phyloP scores from a whole-genome alignment of 2,329 filamentous ascomycete species.

The Beauveria asiatica region DNA sequence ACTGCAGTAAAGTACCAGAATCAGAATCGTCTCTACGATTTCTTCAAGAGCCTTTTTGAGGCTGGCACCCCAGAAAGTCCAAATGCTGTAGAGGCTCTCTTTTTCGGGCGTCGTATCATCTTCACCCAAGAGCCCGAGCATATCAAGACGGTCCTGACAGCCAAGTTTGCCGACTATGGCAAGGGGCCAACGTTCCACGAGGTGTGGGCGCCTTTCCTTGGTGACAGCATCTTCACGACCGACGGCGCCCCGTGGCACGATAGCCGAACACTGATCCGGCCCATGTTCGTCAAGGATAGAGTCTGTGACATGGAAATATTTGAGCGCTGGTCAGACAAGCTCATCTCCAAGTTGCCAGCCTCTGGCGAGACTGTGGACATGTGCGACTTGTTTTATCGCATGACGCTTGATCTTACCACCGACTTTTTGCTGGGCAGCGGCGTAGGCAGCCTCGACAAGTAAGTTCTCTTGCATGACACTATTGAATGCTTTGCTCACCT shows the following conservation, averaged over 20 bases:
- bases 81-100: slow-evolving; percentile 28
- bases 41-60: slow-evolving; percentile 22
- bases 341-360: slow-evolving; percentile 50
- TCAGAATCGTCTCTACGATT: slow-evolving; percentile 24
- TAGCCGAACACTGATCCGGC: slow-evolving; percentile 43
- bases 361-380: slow-evolving; percentile 49
- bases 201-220: slow-evolving; percentile 38
- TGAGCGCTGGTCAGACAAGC: slow-evolving; percentile 47
- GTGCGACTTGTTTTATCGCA: slow-evolving; percentile 53
- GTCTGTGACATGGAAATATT: slow-evolving; percentile 46
- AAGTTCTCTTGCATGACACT: slow-evolving; percentile 1
- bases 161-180: slow-evolving; percentile 47
- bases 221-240: slow-evolving; percentile 47
- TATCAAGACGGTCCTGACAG: slow-evolving; percentile 47
- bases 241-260: slow-evolving; percentile 46
- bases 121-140: slow-evolving; percentile 47
- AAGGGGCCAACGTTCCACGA: slow-evolving; percentile 35
- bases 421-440: slow-evolving; percentile 59
- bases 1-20: slow-evolving; percentile 1
- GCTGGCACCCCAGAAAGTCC: slow-evolving; percentile 23
- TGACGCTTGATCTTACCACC: slow-evolving; percentile 59
- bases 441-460: slow-evolving; percentile 37
- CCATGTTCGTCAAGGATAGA: slow-evolving; percentile 42
- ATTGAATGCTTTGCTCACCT: neutral
- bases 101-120: slow-evolving; percentile 29